Base-by-base conservation (phyloP, 345 rosid species). In the Eucalyptus polyanthemos region DNA sequence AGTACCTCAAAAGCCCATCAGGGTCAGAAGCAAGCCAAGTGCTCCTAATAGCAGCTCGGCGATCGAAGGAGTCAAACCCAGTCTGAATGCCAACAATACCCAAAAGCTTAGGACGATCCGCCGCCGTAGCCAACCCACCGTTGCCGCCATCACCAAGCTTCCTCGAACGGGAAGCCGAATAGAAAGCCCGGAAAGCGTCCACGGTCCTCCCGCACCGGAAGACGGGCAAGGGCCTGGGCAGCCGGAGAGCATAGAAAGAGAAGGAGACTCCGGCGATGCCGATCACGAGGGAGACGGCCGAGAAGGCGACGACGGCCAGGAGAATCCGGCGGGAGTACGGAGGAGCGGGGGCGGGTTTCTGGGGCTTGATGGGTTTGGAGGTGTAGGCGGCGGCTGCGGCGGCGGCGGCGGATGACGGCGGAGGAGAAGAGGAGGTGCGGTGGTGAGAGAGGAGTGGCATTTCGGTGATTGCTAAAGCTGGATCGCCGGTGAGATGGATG, bases 31-130 rank as follows among this genome's bases (percentile, higher is more conserved):
- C 96, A 88, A 97, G 94, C 98, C 98, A 97, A 53, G 97, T 96
- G 49, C 89, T 91, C 89, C 99, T 91, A 80, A 96, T 90, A 67
- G 97, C 90, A 19, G 91, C 90, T 31, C 98, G 92, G 51, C 97
- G 97, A 90, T 92, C 92, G 67, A 22, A 89, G 2, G 96, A 96
- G 4, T 92, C 94, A 86, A 95, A 97, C 49, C 97, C 94, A 58
- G 98, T 97, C 87, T 94, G 97, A 88, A 95, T 95, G 91, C 99
- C 99, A 17, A 97, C 97, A 27, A 97, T 93, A 27, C 98, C 99
- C 54, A 97, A 92, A 88, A 94, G 92, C 94, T 95, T 95, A 19
- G 91, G 96, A 88, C 97, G 93, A 88, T 95, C 97, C 25, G 54
- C 40, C 65, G 86, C 80, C 86, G 54, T 65, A 83, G 53, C 62